Base-by-base conservation (phyloP, 768 basidiomycete species). In the Pisolithus marmoratus region DNA sequence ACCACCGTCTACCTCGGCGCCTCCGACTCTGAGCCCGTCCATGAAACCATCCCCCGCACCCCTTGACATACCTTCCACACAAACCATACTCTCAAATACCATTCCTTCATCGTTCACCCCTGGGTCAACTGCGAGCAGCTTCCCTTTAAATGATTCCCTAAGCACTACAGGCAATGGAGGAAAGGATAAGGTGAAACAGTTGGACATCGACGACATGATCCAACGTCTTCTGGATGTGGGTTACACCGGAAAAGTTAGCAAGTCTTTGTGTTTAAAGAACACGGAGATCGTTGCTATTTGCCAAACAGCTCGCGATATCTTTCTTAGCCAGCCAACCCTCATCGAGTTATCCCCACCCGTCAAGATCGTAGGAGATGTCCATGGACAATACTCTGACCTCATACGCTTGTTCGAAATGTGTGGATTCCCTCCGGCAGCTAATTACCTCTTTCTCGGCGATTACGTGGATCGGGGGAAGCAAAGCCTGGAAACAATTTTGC, bases 391-490 rank as follows among this genome's bases (percentile, higher is more conserved):
- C 70, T 91, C 90, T 47, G 96, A 99, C 77, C 84, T 99, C 62
- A 98, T 98, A 62, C 87, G 96, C 49, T 73, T 99, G 43, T 99
- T 99, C 63, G 96, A 98, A 71, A 98, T 98, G 95, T 98, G 96
- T 66, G 96, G 96, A 22, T 99, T 98, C 70, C 96, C 96, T 24
- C 96, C 96, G 5, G 80, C 87, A 5, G 87, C 94, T 60, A 98
- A 98, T 66, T 99, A 98, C 70, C 89, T 99, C 54, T 99, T 98
- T 78, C 80, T 99, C 41, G 96, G 96, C 41, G 96, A 99, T 73
- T 99, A 99, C 64, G 96, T 99, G 64, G 96, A 99, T 73, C 79
- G 96, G 57, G 96, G 96, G 27, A 98, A 98, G 73, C 95, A 98
- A 73, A 94, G 90, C 63, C 81, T 99, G 54, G 96, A 99, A 71